Evolutionary conservation across 148 eudicot species (phyloP).

Genomic region (Hydrangea macrophylla): DNA sequence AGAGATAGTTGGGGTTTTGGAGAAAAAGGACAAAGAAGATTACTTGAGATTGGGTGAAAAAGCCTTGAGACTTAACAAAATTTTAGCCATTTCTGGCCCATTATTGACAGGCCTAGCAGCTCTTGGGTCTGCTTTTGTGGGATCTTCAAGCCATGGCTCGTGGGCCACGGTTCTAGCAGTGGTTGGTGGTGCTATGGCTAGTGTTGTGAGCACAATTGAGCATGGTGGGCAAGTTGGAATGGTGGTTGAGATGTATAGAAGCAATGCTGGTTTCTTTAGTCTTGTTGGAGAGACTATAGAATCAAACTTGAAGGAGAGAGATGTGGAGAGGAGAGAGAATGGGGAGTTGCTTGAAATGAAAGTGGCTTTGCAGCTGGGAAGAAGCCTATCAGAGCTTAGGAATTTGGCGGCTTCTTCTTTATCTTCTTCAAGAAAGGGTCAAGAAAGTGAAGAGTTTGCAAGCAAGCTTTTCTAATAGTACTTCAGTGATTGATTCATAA

Average conservation of each 20-base stretch:
- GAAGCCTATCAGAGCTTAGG: conserved; percentile 54
- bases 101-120: conserved; percentile 53
- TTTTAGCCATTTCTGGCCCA: conserved; percentile 52
- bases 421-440: conserved; percentile 28
- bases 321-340: conserved; percentile 42
- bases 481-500: not conserved
- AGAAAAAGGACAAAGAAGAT: conserved; percentile 47
- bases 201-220: conserved; percentile 49
- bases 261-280: conserved; percentile 58
- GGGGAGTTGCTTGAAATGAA: conserved; percentile 65
- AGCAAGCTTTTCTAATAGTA: conserved; percentile 60
- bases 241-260: conserved; percentile 81
- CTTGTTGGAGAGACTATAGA: conserved; percentile 43
- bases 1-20: conserved; percentile 35
- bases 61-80: conserved; percentile 56
- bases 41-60: conserved; percentile 55
- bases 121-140: conserved; percentile 38
- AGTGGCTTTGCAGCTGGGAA: conserved; percentile 62
- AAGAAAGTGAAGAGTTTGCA: conserved; percentile 49
- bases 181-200: conserved; percentile 43
- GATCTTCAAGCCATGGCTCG: conserved; percentile 20
- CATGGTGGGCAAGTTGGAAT: conserved; percentile 91
- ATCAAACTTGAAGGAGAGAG: conserved; percentile 29
- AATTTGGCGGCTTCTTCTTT: conserved; percentile 37
- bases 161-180: conserved; percentile 45